Conservation (phyloP, 2,329 filamentous ascomycete genomes). For the Diaporthe nobilis region DNA sequence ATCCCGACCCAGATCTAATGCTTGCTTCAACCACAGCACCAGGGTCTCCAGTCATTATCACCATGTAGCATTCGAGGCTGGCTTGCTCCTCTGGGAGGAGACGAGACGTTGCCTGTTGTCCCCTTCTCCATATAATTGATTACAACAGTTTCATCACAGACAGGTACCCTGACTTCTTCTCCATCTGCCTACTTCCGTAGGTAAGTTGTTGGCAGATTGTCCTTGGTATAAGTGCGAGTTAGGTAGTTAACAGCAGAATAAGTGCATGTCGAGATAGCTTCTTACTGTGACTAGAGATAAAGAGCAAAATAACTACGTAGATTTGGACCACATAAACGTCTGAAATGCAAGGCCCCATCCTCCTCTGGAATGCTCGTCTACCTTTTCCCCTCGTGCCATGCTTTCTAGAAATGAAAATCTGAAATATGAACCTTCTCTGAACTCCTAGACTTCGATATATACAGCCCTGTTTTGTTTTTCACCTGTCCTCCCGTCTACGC, state of each 20-base stretch:
- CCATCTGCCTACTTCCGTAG: background rate
- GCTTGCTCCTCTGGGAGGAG: background rate
- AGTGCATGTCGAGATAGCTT: background rate
- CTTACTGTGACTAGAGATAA: background rate
- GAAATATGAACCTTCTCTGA: constrained; percentile 30
- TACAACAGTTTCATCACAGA: background rate
- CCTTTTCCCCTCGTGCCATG: constrained; percentile 14
- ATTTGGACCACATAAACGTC: background rate
- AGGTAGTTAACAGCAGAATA: background rate
- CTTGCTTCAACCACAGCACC: background rate
- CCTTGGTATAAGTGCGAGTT: background rate
- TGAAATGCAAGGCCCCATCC: background rate
- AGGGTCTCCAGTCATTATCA: background rate
- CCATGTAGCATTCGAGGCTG: background rate
- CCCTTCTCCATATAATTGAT: background rate
- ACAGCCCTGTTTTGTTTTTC: constrained; percentile 18
- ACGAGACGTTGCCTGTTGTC: background rate
- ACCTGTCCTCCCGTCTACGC: constrained; percentile 2
- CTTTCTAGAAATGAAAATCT: constrained; percentile 6
- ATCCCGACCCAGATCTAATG: background rate
- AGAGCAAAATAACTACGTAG: background rate
- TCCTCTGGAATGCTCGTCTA: constrained; percentile 14
- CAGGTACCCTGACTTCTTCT: background rate
- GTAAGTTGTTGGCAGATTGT: background rate
- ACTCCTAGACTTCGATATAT: constrained; percentile 27